Base-by-base conservation (phyloP, 768 basidiomycete species). In the Mycena venus region DNA sequence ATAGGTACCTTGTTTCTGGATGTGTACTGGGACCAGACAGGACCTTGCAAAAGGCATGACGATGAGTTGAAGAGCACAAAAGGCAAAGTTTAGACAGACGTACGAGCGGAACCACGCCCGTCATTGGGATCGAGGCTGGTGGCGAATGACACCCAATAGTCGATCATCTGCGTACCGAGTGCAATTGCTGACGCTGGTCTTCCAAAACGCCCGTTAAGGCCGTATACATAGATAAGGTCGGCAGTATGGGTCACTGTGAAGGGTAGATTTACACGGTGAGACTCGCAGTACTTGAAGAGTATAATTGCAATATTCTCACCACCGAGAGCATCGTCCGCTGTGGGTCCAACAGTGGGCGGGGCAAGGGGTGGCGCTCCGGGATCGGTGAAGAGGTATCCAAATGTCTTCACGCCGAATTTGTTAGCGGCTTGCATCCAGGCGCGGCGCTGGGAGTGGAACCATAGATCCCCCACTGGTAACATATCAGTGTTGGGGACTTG, bases 141-240 rank as follows among this genome's bases (percentile, higher is more conserved):
- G 1, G 84, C 85, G 61, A 87, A 88, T 1, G 87, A 88, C 29
- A 88, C 73, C 87, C 86, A 87, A 63, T 86, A 87, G 49, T 87
- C 85, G 38, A 84, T 79, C 86, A 87, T 87, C 32, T 70, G 32
- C 8, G 62, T 77, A 47, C 85, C 84, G 6, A 87, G 78, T 0
- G 59, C 58, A n/a, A 47, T 64, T 10, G 78, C 79, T 10, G 80
- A 76, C 1, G 78, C 12, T 23, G 79, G 73, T 2, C 66, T 17
- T 36, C 73, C 75, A 7, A 55, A 51, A 23, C 63, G 62, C 1
- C 38, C 61, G 3, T 36, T 47, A 29, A 55, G 29, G 38, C 82
- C 83, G 67, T 79, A 85, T 1, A 85, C 78, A 63, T 77, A 85
- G 2, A 63, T 25, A 15, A 84, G 32, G 55, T 85, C 84, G 4